Percentiles rank a stretch among this genome's conserved stretches.
These are phyloP conservation scores for Pseudomassariella vexata DNA, from an alignment of 2,329 filamentous ascomycete genomes.

Conservation along the genomic window DNA sequence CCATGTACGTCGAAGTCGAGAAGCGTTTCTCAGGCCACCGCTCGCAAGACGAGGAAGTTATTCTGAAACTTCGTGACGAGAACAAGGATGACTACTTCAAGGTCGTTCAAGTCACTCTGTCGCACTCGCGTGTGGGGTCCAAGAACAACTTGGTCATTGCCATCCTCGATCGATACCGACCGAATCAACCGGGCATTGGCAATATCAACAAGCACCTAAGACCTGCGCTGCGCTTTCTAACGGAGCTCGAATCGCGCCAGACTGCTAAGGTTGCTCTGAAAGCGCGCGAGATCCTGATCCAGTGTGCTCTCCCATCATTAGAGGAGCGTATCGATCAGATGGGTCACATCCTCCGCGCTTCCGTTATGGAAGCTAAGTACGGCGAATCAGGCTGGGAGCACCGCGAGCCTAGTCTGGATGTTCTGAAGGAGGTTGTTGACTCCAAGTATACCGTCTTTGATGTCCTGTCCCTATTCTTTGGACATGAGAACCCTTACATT, in stretches of 20 bases:
- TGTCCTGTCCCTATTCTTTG: slow-evolving; percentile 91
- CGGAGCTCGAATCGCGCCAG: slow-evolving; percentile 78
- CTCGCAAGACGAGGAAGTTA: slow-evolving; percentile 85
- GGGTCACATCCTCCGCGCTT: slow-evolving; percentile 96
- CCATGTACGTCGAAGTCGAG: slow-evolving; percentile 79
- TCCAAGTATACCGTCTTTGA: slow-evolving; percentile 99
- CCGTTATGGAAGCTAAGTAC: slow-evolving; percentile 94
- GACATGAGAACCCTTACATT: slow-evolving; percentile 90
- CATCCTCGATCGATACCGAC: slow-evolving; percentile 88
- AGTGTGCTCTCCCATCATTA: slow-evolving; percentile 90
- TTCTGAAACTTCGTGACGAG: slow-evolving; percentile 89
- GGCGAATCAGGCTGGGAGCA: slow-evolving; percentile 97
- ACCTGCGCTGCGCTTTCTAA: slow-evolving; percentile 73
- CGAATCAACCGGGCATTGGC: slow-evolving; percentile 85
- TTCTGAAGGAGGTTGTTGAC: slow-evolving; percentile 96
- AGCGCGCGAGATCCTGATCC: slow-evolving; percentile 94
- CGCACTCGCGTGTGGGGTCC: slow-evolving; percentile 83
- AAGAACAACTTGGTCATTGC: slow-evolving; percentile 94
- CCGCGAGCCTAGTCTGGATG: slow-evolving; percentile 79
- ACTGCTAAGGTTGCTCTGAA: slow-evolving; percentile 97
- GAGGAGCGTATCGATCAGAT: slow-evolving; percentile 94
- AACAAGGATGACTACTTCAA: slow-evolving; percentile 86
- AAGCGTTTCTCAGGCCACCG: slow-evolving; percentile 80
- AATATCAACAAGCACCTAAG: slow-evolving; percentile 87
- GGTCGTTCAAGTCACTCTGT: slow-evolving; percentile 85